Evolutionary conservation across 2,329 filamentous ascomycete genomes (phyloP).

Genomic region (Talaromyces islandicus): DNA sequence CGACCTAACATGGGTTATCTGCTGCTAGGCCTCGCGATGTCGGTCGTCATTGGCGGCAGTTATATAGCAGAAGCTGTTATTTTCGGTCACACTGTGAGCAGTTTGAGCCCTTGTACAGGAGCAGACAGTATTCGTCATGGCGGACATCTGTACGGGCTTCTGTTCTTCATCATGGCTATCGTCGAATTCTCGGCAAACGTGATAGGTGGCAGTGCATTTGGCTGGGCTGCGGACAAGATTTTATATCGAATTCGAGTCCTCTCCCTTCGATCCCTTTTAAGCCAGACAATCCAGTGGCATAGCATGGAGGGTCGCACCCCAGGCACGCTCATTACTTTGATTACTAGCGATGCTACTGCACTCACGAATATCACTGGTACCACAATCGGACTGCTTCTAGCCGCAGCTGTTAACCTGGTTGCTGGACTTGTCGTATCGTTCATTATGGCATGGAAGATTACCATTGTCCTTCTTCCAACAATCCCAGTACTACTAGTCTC

Average conservation of each 20-base stretch:
- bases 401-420: constrained; percentile 58
- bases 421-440: constrained; percentile 60
- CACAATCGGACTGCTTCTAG: constrained; percentile 60
- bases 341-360: constrained; percentile 59
- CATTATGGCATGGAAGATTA: constrained; percentile 65
- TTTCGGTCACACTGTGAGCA: constrained; percentile 50
- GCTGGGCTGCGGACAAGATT: constrained; percentile 53
- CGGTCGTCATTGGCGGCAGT: constrained; percentile 47
- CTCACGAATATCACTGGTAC: constrained; percentile 61
- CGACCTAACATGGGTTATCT: constrained; percentile 37
- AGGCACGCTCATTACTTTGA: constrained; percentile 53
- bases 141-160: constrained; percentile 45
- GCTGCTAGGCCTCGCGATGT: constrained; percentile 40
- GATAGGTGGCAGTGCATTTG: constrained; percentile 50
- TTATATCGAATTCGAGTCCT: constrained; percentile 54
- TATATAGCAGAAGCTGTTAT: constrained; percentile 49
- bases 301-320: constrained; percentile 56
- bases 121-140: constrained; percentile 39
- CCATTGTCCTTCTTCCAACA: constrained; percentile 59
- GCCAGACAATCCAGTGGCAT: constrained; percentile 62
- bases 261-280: constrained; percentile 55
- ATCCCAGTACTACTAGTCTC: constrained; percentile 60
- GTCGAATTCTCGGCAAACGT: constrained; percentile 53
- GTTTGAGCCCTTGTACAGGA: constrained; percentile 45
- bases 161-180: constrained; percentile 52